Conservation (phyloP, 1,284 basidiomycete species). For the Hemileccinum hortonii region DNA sequence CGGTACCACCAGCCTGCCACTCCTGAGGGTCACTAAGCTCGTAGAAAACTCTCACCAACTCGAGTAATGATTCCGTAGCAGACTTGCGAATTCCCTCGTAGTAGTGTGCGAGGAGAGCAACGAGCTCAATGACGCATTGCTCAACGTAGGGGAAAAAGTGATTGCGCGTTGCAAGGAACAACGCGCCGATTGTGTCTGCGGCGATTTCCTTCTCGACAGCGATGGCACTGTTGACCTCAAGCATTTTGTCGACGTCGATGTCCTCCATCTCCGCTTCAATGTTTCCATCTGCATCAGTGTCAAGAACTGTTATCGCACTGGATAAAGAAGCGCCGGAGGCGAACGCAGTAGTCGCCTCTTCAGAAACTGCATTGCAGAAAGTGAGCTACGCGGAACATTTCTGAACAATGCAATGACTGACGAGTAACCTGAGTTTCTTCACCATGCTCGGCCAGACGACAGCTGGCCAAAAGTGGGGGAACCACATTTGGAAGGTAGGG, state of each 20-base stretch:
- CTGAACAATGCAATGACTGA: conserved; percentile 27
- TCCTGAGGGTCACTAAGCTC: conserved; percentile 81
- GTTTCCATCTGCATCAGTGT: conserved; percentile 54
- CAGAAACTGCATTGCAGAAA: conserved; percentile 39
- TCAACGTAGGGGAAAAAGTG: conserved; percentile 93
- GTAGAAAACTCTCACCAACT: conserved; percentile 91
- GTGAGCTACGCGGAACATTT: conserved; percentile 1
- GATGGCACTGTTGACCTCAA: conserved; percentile 94
- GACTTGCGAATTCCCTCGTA: conserved; percentile 99
- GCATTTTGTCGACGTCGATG: conserved; percentile 78
- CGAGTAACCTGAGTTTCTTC: conserved; percentile 52
- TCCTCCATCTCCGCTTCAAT: conserved; percentile 80
- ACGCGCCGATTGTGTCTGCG: conserved; percentile 91
- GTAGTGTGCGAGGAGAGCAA: conserved; percentile 86
- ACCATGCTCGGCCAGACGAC: conserved; percentile 82
- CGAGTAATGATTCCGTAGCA: conserved; percentile 85
- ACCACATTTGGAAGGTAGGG: conserved; percentile 86
- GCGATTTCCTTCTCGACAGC: conserved; percentile 99
- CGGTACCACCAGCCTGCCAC: conserved; percentile 76
- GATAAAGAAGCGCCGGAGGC: conserved; percentile 71
- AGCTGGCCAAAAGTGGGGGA: conserved; percentile 82
- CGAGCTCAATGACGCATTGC: conserved; percentile 76
- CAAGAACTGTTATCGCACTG: conserved; percentile 62
- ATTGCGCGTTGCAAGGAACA: conserved; percentile 81
- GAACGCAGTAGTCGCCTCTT: conserved; percentile 57